These are phyloP conservation scores for Trichomonascaceae sp. DNA, from an alignment of 1,139 yeast genomes.

Conservation along the genomic window DNA sequence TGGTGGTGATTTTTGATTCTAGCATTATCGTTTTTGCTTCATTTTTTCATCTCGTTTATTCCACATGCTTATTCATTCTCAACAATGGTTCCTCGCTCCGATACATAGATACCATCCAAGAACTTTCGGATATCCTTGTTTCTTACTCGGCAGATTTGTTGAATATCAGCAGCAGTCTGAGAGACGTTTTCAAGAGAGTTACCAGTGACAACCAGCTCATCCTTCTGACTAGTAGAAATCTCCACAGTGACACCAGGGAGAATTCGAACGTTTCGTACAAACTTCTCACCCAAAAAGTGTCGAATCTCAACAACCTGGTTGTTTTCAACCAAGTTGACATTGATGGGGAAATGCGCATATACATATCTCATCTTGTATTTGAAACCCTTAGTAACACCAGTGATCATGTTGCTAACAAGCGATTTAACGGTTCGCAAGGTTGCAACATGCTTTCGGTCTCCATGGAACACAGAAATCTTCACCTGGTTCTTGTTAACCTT, in stretches of 20 bases:
- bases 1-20: too few species aligned
- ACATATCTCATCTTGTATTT: slow-evolving; percentile 99
- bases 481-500: slow-evolving; percentile 68
- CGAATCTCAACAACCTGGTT: slow-evolving; percentile 84
- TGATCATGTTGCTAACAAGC: slow-evolving; percentile 85
- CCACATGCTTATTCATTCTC: slow-evolving; percentile 46
- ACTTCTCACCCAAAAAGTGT: slow-evolving; percentile 98
- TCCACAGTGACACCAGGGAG: slow-evolving; percentile 91
- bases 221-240: slow-evolving; percentile 81
- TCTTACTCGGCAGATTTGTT: slow-evolving; percentile 98
- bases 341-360: slow-evolving; percentile 99
- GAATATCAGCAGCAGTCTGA: slow-evolving; percentile 97
- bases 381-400: slow-evolving; percentile 99
- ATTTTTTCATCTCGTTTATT: background rate
- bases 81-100: slow-evolving; percentile 86
- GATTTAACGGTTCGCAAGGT: slow-evolving; percentile 98
- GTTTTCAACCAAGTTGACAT: slow-evolving; percentile 86
- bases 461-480: slow-evolving; percentile 92
- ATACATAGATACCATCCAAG: slow-evolving; percentile 99
- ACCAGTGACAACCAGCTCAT: slow-evolving; percentile 87
- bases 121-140: slow-evolving; percentile 99
- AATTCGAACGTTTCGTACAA: slow-evolving; percentile 79
- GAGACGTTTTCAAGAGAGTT: slow-evolving; percentile 98
- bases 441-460: slow-evolving; percentile 99
- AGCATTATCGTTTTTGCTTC: background rate